Evolutionary conservation across 345 rosid species (phyloP), one percentile per base, ranked within the genome.

Genomic region (Erucastrum elatum): DNA sequence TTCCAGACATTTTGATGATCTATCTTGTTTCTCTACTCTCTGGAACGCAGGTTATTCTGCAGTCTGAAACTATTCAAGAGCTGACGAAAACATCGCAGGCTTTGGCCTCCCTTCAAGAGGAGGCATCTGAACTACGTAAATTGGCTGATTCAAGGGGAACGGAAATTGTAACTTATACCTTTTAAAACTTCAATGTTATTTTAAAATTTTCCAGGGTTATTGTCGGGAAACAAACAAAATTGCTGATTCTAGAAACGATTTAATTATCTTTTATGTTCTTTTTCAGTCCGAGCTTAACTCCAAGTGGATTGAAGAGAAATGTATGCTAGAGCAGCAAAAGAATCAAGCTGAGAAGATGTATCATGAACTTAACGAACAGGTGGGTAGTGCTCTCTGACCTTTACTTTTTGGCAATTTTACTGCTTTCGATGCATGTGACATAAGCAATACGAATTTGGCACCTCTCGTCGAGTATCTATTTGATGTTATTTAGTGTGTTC

Each of bases 61-160:
- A 91, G 84, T 91, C 99, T 15, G 99, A 93, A 84, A 92, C 99
- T 64, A 95, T 95, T 77, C 95, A 91, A 78, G 99, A 95, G 87
- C 83, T 92, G 82, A 86, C 93, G 11, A 91, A 86, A 84, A 90
- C 97, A 49, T 95, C 99, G 10, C 88, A 91, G 75, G 89, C 86
- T 69, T 86, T 91, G 86, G 86, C 89, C 65, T 67, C 80, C 26
- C 82, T 93, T 78, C 94, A 91, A 78, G 87, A 87, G 76, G 94
- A 95, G 83, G 88, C 90, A 66, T 87, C 89, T 76, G 90, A 85
- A 68, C 85, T 90, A 82, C 92, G 86, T 66, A 89, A 86, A 84
- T 72, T 82, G 80, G 88, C 90, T 13, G 94, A 87, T 86, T 71
- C 81, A 17, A 87, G 58, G 34, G 87, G 75, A 82, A 77, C 67